phyloP scores from a whole-genome alignment of 257 asterid species.

The Eucommia ulmoides region DNA sequence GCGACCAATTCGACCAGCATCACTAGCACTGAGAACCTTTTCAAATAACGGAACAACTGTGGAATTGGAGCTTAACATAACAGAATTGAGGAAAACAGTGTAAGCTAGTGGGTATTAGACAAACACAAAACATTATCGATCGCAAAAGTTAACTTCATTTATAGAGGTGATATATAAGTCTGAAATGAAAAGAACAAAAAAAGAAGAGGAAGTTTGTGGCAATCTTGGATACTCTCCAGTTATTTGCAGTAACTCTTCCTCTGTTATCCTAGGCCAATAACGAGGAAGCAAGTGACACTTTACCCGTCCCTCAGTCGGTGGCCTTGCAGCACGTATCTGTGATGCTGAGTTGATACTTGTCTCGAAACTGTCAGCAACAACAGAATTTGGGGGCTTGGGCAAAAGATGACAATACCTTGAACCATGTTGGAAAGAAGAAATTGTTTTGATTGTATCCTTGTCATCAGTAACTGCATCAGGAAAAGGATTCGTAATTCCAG shows the following conservation, averaged over 20 bases:
- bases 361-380: constrained; percentile 42
- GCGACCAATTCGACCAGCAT: constrained; percentile 97
- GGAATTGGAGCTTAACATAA: constrained; percentile 60
- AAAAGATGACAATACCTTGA: constrained; percentile 52
- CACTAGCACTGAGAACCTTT: constrained; percentile 97
- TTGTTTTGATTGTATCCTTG: constrained; percentile 28
- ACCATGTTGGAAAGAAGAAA: constrained; percentile 46
- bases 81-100: constrained; percentile 39
- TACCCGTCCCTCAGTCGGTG: constrained; percentile 87
- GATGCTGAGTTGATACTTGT: constrained; percentile 36
- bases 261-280: constrained; percentile 96
- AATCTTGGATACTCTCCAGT: constrained; percentile 90
- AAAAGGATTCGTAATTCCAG: constrained; percentile 28
- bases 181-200: no score
- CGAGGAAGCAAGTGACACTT: constrained; percentile 96
- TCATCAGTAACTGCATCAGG: constrained; percentile 33
- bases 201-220: neutral
- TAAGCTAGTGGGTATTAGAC: no score
- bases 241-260: constrained; percentile 87
- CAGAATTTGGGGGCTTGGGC: constrained; percentile 53
- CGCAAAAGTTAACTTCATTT: no score
- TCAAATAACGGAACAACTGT: constrained; percentile 83
- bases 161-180: no score
- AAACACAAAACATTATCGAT: no score
- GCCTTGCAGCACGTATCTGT: constrained; percentile 82